These are phyloP conservation scores for Penicillium macrosclerotiorum DNA, from an alignment of 495 filamentous ascomycete genomes.

Conservation along the genomic window DNA sequence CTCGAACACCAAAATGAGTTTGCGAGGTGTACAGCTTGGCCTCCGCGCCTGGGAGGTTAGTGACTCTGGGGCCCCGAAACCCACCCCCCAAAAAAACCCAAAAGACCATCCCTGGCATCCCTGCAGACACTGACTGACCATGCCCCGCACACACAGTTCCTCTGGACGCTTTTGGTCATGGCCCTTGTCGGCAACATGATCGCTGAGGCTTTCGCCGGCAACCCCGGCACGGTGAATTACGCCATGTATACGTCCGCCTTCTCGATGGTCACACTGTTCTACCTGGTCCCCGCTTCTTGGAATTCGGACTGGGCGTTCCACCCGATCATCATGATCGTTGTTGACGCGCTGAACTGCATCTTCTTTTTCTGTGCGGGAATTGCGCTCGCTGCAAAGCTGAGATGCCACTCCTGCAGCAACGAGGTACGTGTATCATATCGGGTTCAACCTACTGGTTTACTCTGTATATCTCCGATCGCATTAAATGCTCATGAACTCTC, in stretches of 20 bases:
- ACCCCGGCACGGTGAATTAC: slow-evolving; percentile 59
- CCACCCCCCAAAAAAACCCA: too few relatives aligned
- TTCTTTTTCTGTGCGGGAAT: slow-evolving; percentile 67
- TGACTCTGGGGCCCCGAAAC: too few relatives aligned
- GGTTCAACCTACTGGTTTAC: not conserved
- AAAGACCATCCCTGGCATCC: too few relatives aligned
- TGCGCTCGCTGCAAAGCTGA: slow-evolving; percentile 60
- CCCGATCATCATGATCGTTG: slow-evolving; percentile 52
- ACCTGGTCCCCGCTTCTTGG: slow-evolving; percentile 55
- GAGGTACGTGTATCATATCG: slow-evolving; percentile 39
- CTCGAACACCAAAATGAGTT: slow-evolving; percentile 26
- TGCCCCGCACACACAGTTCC: too few relatives aligned
- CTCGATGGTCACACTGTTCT: slow-evolving; percentile 62
- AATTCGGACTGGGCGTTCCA: slow-evolving; percentile 46
- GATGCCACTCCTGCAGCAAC: slow-evolving; percentile 61
- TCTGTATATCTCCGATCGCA: not conserved
- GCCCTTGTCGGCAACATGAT: slow-evolving; percentile 70
- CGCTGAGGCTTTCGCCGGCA: slow-evolving; percentile 49
- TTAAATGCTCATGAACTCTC: not conserved
- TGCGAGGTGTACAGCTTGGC: slow-evolving; percentile 31
- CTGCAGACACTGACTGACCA: too few relatives aligned
- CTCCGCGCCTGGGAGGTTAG: slow-evolving; percentile 42
- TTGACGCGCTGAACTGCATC: slow-evolving; percentile 60
- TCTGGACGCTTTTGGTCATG: slow-evolving; percentile 66
- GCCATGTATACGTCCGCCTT: slow-evolving; percentile 65